Percentiles rank a stretch among this genome's conserved stretches.
phyloP scores from a whole-genome alignment of 2,329 filamentous ascomycete species.

The Seiridium cupressi region DNA sequence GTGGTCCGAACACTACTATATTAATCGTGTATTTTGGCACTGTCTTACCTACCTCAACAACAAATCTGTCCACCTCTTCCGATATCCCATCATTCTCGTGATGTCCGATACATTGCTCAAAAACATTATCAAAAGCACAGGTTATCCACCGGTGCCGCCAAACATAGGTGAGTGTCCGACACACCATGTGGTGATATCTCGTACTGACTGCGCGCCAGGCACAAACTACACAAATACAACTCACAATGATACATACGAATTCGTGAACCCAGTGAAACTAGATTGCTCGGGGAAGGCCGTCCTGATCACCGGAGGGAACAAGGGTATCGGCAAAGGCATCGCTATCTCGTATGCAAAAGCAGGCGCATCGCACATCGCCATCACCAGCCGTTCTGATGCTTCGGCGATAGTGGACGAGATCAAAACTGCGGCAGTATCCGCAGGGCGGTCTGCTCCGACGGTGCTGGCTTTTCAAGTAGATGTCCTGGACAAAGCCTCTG shows the following conservation, averaged over 20 bases:
- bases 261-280: constrained; percentile 40
- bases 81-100: background rate
- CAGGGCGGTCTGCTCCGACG: constrained; percentile 30
- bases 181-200: background rate
- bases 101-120: background rate
- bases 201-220: background rate
- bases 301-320: constrained; percentile 55
- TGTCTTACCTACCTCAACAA: no score
- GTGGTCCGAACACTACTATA: no score
- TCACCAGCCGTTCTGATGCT: constrained; percentile 51
- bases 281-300: constrained; percentile 36
- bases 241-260: constrained; percentile 46
- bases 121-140: background rate
- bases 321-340: constrained; percentile 51
- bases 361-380: constrained; percentile 48
- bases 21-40: no score
- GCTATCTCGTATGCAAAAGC: constrained; percentile 56
- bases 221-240: constrained; percentile 22
- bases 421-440: constrained; percentile 28
- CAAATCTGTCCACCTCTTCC: no score
- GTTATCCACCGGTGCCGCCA: constrained; percentile 14
- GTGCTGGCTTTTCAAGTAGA: constrained; percentile 41
- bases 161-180: constrained; percentile 12
- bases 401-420: constrained; percentile 32
- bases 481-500: constrained; percentile 28